Evolutionary conservation across 192 early-diverging fungal genomes (phyloP).

Genomic region (Phycomyces nitens): DNA sequence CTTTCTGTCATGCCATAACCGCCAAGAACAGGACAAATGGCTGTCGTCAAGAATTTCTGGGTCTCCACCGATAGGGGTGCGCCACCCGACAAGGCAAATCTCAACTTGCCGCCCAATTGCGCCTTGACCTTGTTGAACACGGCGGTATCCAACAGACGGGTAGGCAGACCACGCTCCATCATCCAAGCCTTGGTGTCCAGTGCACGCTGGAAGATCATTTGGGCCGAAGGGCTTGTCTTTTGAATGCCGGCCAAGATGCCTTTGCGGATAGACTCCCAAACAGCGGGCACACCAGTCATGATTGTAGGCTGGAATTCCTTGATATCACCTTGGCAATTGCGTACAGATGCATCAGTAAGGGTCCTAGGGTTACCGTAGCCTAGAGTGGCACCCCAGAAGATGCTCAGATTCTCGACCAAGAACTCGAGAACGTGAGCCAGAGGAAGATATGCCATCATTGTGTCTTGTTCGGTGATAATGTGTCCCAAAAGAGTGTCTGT

Average conservation of each 20-base stretch:
- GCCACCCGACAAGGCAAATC: constrained; percentile 80
- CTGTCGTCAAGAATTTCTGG: constrained; percentile 74
- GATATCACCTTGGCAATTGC: constrained; percentile 63
- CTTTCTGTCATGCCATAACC: constrained; percentile 73
- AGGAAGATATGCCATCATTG: constrained; percentile 77
- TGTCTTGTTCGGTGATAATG: constrained; percentile 41
- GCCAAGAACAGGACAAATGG: constrained; percentile 74
- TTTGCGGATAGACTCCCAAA: constrained; percentile 55
- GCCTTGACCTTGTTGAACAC: constrained; percentile 82
- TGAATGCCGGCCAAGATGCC: constrained; percentile 36
- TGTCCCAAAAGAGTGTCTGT: constrained; percentile 50
- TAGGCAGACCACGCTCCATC: constrained; percentile 58
- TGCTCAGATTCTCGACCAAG: constrained; percentile 40
- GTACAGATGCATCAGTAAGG: constrained; percentile 52
- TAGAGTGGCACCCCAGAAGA: constrained; percentile 41
- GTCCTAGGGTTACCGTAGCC: constrained; percentile 59
- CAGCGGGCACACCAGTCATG: constrained; percentile 60
- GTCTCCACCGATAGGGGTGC: constrained; percentile 88
- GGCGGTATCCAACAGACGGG: constrained; percentile 66
- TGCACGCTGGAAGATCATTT: constrained; percentile 72
- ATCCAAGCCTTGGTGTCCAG: constrained; percentile 64
- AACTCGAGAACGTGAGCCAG: constrained; percentile 73
- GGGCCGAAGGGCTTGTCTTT: constrained; percentile 45
- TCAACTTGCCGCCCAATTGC: constrained; percentile 80
- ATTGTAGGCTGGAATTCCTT: constrained; percentile 56